A percentile compares a stretch with the other conserved stretches of the same genome.
phyloP scores from a whole-genome alignment of 2,329 filamentous ascomycete species.

The Penicillium digitatum region DNA sequence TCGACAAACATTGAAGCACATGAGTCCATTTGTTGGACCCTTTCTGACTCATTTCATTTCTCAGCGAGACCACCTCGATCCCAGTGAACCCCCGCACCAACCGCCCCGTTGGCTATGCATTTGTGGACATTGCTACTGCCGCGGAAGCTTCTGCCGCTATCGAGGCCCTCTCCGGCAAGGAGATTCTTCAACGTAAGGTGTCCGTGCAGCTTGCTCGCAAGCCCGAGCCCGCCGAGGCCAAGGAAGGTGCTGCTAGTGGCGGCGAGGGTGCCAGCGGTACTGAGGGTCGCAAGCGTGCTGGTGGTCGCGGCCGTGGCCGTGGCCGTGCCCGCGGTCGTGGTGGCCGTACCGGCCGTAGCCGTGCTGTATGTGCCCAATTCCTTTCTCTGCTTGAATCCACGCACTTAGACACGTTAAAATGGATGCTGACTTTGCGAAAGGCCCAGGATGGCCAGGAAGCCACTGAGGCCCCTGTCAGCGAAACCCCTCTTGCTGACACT shows the following conservation, averaged over 20 bases:
- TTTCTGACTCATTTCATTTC: constrained; percentile 36
- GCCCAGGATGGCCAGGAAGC: constrained; percentile 27
- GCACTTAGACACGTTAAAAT: neutral
- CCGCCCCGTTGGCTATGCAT: constrained; percentile 97
- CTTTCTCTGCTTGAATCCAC: neutral
- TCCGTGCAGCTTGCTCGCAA: constrained; percentile 98
- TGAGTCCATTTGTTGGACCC: neutral
- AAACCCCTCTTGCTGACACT: constrained; percentile 56
- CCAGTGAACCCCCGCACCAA: constrained; percentile 99
- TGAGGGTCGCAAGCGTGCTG: constrained; percentile 58
- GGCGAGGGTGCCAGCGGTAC: constrained; percentile 69
- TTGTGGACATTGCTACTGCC: constrained; percentile 94
- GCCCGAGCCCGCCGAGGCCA: constrained; percentile 79
- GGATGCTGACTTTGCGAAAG: constrained; percentile 9
- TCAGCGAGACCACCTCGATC: constrained; percentile 95
- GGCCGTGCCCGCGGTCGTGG: constrained; percentile 63
- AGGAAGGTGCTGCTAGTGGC: constrained; percentile 68
- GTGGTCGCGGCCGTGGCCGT: constrained; percentile 60
- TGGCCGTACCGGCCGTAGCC: constrained; percentile 65
- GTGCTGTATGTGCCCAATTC: constrained; percentile 47
- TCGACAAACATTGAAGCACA: neutral
- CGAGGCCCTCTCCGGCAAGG: constrained; percentile 89
- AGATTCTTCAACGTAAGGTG: constrained; percentile 97
- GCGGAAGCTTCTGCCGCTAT: constrained; percentile 95
- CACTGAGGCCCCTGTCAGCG: constrained; percentile 42